Conservation (phyloP, 1,284 basidiomycete genomes). For the Neotropicomus parvogracilis region DNA sequence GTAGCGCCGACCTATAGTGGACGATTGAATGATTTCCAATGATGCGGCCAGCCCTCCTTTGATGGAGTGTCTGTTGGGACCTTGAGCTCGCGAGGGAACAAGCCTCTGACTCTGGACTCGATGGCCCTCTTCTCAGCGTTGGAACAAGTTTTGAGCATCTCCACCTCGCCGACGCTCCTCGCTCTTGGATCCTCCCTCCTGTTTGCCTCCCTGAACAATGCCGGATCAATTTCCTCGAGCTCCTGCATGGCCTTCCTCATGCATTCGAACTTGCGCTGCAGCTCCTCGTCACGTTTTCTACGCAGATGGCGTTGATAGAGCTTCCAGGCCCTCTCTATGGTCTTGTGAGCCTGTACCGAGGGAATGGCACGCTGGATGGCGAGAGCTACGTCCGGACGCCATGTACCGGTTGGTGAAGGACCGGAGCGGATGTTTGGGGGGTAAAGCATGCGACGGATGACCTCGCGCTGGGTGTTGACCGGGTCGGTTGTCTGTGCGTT, state of each 20-base stretch:
- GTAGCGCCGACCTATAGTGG: conserved; percentile 35
- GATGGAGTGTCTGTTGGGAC: conserved; percentile 78
- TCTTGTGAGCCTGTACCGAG: conserved; percentile 86
- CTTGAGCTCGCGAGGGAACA: conserved; percentile 80
- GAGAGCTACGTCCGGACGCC: conserved; percentile 70
- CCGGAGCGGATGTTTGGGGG: conserved; percentile 68
- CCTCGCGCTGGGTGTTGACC: conserved; percentile 63
- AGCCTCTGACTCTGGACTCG: conserved; percentile 74
- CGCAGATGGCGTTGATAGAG: conserved; percentile 76
- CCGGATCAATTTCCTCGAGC: conserved; percentile 63
- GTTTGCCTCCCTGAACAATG: conserved; percentile 73
- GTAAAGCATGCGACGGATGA: conserved; percentile 76
- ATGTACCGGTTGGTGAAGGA: conserved; percentile 73
- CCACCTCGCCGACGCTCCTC: conserved; percentile 54
- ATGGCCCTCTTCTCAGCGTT: conserved; percentile 66
- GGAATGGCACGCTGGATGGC: conserved; percentile 76
- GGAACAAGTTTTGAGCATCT: conserved; percentile 59
- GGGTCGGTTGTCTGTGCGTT: conserved; percentile 22
- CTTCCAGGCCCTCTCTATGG: conserved; percentile 89
- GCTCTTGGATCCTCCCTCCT: conserved; percentile 70
- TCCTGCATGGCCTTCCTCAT: conserved; percentile 82
- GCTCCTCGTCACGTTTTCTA: conserved; percentile 61
- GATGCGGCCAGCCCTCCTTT: conserved; percentile 72
- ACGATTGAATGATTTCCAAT: conserved; percentile 64
- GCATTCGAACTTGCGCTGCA: conserved; percentile 69